These are phyloP conservation scores for Candida sp. DNA, from an alignment of 1,139 yeast genomes.

Conservation along the genomic window DNA sequence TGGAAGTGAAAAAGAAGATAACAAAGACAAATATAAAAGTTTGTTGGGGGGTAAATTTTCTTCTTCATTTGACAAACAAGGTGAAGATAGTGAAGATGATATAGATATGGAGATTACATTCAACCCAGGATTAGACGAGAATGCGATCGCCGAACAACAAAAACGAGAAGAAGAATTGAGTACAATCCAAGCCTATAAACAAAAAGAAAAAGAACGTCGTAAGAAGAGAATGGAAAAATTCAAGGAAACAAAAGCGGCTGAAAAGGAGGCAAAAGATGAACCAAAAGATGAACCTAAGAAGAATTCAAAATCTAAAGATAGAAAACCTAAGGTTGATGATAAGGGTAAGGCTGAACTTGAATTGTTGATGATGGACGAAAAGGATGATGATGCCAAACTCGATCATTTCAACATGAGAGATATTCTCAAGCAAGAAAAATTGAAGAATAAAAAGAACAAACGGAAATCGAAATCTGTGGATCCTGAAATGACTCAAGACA, in stretches of 20 bases:
- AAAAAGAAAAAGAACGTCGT: slow-evolving; percentile 93
- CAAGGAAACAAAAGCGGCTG: slow-evolving; percentile 52
- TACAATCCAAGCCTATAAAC: slow-evolving; percentile 76
- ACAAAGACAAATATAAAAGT: slow-evolving; percentile 62
- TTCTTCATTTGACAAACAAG: slow-evolving; percentile 25
- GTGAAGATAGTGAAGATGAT: slow-evolving; percentile 51
- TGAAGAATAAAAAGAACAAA: slow-evolving; percentile 48
- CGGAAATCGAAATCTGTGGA: slow-evolving; percentile 39
- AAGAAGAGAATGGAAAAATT: slow-evolving; percentile 73
- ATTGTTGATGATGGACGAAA: slow-evolving; percentile 68
- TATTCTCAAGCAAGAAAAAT: slow-evolving; percentile 67
- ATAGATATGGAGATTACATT: slow-evolving; percentile 96
- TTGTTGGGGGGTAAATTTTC: slow-evolving; percentile 50
- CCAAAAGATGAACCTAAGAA: slow-evolving; percentile 6
- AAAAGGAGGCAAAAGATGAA: slow-evolving; percentile 28
- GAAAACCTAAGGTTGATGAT: slow-evolving; percentile 22
- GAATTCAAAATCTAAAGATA: slow-evolving; percentile 26
- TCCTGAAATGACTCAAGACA: slow-evolving; percentile 48
- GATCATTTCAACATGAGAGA: slow-evolving; percentile 81
- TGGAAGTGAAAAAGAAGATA: slow-evolving; percentile 40
- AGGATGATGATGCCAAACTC: slow-evolving; percentile 38
- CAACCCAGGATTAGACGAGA: slow-evolving; percentile 68
- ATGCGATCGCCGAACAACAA: slow-evolving; percentile 16
- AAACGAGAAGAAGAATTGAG: slow-evolving; percentile 58
- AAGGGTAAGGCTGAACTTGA: slow-evolving; percentile 70